Conservation (phyloP, 75 land plant genomes). For the Isoetes taiwanensis region DNA sequence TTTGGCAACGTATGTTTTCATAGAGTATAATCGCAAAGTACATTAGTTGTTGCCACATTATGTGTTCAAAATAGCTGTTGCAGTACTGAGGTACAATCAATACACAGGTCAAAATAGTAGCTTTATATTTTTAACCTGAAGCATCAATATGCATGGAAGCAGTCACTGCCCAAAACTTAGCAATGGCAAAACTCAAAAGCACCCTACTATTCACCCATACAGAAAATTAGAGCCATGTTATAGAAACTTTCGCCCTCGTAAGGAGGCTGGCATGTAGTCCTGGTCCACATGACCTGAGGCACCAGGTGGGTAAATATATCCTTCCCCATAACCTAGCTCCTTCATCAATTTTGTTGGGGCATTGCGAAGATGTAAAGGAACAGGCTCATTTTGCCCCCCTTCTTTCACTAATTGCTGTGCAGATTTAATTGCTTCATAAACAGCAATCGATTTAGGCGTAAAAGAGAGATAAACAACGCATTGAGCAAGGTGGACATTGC, state of each 20-base stretch:
- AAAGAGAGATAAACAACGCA: conserved; percentile 78
- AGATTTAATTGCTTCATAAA: conserved; percentile 50
- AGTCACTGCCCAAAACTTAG: no score
- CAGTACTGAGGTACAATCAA: no score
- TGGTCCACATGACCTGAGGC: conserved; percentile 32
- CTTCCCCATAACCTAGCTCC: conserved; percentile 85
- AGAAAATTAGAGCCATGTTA: no score
- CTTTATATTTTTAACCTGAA: no score
- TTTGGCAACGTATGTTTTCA: no score
- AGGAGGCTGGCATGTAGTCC: conserved; percentile 57
- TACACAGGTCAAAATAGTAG: no score
- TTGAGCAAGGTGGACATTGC: conserved; percentile 77
- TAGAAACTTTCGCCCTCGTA: conserved; percentile 61
- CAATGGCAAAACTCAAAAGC: no score
- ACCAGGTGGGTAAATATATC: conserved; percentile 65
- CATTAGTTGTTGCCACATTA: no score
- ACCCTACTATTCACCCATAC: no score
- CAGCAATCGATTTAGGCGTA: conserved; percentile 85
- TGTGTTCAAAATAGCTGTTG: no score
- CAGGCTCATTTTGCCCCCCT: conserved; percentile 77
- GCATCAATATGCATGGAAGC: no score
- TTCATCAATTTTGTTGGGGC: conserved; percentile 90
- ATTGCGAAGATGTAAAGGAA: conserved; percentile 85
- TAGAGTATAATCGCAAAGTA: no score
- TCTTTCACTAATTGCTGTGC: conserved; percentile 68